Evolutionary conservation across 2,329 filamentous ascomycete genomes (phyloP).

Genomic region (Achaetomium macrosporum): DNA sequence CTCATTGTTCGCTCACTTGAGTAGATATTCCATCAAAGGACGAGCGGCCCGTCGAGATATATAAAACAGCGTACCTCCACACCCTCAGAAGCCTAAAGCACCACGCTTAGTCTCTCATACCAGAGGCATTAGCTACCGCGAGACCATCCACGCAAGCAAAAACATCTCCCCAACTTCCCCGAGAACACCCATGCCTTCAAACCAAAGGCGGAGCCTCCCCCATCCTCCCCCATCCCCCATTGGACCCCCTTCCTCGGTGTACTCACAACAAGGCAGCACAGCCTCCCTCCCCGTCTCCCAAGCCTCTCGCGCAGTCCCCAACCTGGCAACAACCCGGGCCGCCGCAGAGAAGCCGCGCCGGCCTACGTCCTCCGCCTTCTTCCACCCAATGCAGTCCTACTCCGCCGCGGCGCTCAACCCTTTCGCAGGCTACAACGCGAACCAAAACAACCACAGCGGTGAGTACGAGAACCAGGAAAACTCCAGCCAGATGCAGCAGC

Average conservation of each 20-base stretch:
- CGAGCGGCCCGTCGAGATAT: too few relatives aligned
- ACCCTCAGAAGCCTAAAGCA: too few relatives aligned
- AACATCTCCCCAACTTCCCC: background rate
- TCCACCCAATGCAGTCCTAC: background rate
- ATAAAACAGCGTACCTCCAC: too few relatives aligned
- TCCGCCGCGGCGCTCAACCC: background rate
- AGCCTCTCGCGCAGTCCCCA: background rate
- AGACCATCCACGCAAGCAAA: too few relatives aligned
- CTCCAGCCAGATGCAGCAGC: background rate
- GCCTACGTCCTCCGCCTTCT: slow-evolving; percentile 3
- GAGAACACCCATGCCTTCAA: background rate
- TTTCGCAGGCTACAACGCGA: background rate
- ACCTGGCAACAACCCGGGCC: background rate
- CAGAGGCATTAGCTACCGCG: too few relatives aligned
- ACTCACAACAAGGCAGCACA: background rate
- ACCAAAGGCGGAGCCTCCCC: background rate
- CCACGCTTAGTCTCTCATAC: too few relatives aligned
- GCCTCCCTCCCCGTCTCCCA: background rate
- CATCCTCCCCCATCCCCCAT: background rate
- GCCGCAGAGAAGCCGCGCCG: background rate
- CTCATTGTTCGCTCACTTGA: too few relatives aligned
- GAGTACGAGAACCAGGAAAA: background rate
- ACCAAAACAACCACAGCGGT: background rate
- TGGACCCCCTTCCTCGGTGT: background rate
- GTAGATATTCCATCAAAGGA: too few relatives aligned